Base-by-base conservation (phyloP, 441 rosid genomes). In the Capsella rubella region DNA sequence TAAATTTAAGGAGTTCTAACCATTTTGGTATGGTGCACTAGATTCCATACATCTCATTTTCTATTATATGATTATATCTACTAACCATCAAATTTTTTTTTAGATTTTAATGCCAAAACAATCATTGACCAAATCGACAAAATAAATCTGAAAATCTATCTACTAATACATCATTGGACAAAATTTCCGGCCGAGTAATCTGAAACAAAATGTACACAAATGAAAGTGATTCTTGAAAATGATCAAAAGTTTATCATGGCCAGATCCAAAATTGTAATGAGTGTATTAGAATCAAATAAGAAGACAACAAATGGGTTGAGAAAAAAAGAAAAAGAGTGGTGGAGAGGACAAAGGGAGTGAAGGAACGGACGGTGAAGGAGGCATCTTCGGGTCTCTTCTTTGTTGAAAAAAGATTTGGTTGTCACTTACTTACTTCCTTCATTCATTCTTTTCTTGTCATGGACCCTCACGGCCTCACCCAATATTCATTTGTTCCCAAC, bases 361-460 rank as follows among this genome's bases (percentile, higher is more conserved):
- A 67, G 71, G 74, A 71, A 78, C 67, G 72, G 77, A 79, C 64
- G 80, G 71, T 4, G 66, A 69, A 72, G 4, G 73, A 46, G 28
- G 27, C 61, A 59, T 66, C 66, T 58, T 66, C 62, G 68, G 63
- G 32, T 59, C 39, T 35, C 29, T 53, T 40, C 32, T 65, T 65
- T 73, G 72, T 40, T 47, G 67, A 67, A 74, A 74, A 74, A 67
- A 59, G 50, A 67, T 74, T 67, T 74, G 27, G 73, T 60, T 75
- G 73, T 75, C 73, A 51, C 67, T 66, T 64, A 27, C 71, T 67
- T 47, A 25, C 5, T 49, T 67, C 68, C 42, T 42, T 67, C 67
- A 59, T 42, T 67, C 67, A 56, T 56, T 74, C 53, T 57, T 74
- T 18, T 58, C 78, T 58, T 74, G 21, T 58, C 78, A 67, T 67